These are phyloP conservation scores for Toxoplasma gondii DNA, from an alignment of 169 alveolate genomes.

Conservation along the genomic window DNA sequence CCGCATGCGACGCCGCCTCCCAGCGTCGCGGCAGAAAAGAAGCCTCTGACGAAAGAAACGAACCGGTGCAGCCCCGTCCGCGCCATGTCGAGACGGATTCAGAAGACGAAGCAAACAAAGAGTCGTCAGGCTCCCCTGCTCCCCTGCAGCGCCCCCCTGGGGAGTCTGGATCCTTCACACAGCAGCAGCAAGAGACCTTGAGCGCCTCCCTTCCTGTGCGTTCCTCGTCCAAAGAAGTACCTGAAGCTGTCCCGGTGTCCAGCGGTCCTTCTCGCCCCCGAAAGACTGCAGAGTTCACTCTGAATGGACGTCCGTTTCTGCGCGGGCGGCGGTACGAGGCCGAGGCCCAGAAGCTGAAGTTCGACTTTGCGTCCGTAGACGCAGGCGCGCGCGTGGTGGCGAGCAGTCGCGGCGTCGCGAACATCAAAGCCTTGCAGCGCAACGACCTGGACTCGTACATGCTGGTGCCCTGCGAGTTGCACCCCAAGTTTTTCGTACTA, in stretches of 20 bases:
- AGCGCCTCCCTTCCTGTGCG: too few relatives aligned
- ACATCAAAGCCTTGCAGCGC: constrained; percentile 73
- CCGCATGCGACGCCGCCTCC: too few relatives aligned
- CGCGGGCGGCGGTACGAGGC: constrained; percentile 71
- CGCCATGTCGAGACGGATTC: not conserved
- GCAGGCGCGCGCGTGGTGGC: constrained; percentile 86
- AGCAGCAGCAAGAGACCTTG: too few relatives aligned
- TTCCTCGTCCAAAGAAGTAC: too few relatives aligned
- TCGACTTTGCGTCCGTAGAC: constrained; percentile 84
- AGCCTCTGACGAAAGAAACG: too few relatives aligned
- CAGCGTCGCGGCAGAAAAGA: too few relatives aligned
- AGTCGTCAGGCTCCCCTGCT: too few relatives aligned
- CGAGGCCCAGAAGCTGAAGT: constrained; percentile 73
- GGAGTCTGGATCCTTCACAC: too few relatives aligned
- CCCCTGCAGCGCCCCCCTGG: too few relatives aligned
- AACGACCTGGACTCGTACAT: constrained; percentile 80
- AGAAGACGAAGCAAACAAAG: not conserved
- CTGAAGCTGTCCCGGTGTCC: too few relatives aligned
- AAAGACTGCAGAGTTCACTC: constrained; percentile 10
- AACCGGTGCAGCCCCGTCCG: not conserved
- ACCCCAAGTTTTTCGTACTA: constrained; percentile 80
- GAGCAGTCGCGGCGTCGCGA: constrained; percentile 73
- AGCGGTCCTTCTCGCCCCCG: constrained; percentile 29
- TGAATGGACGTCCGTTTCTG: constrained; percentile 71
- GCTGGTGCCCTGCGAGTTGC: constrained; percentile 83